phyloP scores from a whole-genome alignment of 768 basidiomycete species.

The Tephrocybe sp. region DNA sequence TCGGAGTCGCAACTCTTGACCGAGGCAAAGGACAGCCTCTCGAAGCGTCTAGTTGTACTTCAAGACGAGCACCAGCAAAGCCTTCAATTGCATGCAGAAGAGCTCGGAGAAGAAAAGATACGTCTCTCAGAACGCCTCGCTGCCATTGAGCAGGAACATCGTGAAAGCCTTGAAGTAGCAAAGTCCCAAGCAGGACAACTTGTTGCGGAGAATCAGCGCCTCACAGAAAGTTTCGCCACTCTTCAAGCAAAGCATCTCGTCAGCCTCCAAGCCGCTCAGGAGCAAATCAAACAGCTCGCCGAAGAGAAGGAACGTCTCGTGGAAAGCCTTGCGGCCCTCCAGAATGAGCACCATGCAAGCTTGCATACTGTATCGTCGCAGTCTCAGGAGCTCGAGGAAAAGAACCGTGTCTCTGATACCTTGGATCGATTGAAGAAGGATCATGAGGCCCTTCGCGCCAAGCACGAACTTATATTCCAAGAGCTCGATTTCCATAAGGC shows the following conservation, averaged over 20 bases:
- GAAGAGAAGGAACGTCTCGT: slow-evolving; percentile 6
- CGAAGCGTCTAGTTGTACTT: neutral
- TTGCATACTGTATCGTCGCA: slow-evolving; percentile 2
- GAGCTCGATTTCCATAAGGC: slow-evolving; percentile 64
- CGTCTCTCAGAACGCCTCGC: slow-evolving; percentile 1
- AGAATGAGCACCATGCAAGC: slow-evolving; percentile 7
- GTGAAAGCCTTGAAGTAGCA: slow-evolving; percentile 1
- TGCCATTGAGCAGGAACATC: slow-evolving; percentile 3
- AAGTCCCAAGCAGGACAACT: neutral
- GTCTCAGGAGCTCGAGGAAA: slow-evolving; percentile 42
- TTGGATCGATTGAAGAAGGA: slow-evolving; percentile 49
- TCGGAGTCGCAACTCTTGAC: neutral
- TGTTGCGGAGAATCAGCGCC: slow-evolving; percentile 1
- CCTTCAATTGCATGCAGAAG: slow-evolving; percentile 2
- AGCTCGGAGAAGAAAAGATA: slow-evolving; percentile 6
- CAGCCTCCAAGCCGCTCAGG: slow-evolving; percentile 1
- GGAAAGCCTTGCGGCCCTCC: neutral
- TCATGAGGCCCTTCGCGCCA: slow-evolving; percentile 46
- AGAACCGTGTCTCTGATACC: slow-evolving; percentile 39
- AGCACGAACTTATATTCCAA: slow-evolving; percentile 48
- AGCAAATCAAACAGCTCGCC: neutral
- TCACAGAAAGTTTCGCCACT: slow-evolving; percentile 1
- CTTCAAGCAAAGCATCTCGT: slow-evolving; percentile 4
- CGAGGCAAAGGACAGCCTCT: slow-evolving; percentile 3
- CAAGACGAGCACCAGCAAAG: slow-evolving; percentile 3